phyloP scores from a whole-genome alignment of 257 asterid genomes.

The Solanum peruvianum region DNA sequence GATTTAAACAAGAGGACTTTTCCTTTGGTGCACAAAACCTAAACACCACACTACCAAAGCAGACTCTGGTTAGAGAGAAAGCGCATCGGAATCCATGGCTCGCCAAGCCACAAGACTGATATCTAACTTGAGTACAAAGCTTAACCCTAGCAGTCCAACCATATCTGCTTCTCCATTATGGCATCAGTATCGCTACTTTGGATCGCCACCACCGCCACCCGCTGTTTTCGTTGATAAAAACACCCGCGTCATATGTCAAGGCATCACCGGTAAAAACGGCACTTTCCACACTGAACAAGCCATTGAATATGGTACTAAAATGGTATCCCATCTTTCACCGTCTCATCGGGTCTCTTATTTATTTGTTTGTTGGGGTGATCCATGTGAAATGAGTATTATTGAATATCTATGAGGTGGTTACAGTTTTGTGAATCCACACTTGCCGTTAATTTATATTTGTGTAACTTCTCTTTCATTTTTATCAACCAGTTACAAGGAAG shows the following conservation, averaged over 20 bases:
- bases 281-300: constrained; percentile 96
- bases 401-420: neutral
- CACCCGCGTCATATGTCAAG: constrained; percentile 91
- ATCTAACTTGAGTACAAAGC: constrained; percentile 43
- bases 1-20: neutral
- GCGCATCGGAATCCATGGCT: constrained; percentile 25
- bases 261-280: constrained; percentile 92
- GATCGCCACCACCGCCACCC: constrained; percentile 71
- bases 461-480: neutral
- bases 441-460: neutral
- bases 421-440: neutral
- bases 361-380: neutral
- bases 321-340: constrained; percentile 26
- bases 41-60: neutral
- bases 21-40: neutral
- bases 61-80: neutral
- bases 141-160: constrained; percentile 1
- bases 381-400: neutral
- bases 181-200: constrained; percentile 60
- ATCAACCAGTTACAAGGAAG: neutral
- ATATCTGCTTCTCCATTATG: constrained; percentile 9
- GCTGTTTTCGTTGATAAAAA: constrained; percentile 89
- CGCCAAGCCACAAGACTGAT: constrained; percentile 62
- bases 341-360: neutral
- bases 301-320: constrained; percentile 88